phyloP scores from a whole-genome alignment of 2,329 filamentous ascomycete species.

The Sarocladium brachiariae region DNA sequence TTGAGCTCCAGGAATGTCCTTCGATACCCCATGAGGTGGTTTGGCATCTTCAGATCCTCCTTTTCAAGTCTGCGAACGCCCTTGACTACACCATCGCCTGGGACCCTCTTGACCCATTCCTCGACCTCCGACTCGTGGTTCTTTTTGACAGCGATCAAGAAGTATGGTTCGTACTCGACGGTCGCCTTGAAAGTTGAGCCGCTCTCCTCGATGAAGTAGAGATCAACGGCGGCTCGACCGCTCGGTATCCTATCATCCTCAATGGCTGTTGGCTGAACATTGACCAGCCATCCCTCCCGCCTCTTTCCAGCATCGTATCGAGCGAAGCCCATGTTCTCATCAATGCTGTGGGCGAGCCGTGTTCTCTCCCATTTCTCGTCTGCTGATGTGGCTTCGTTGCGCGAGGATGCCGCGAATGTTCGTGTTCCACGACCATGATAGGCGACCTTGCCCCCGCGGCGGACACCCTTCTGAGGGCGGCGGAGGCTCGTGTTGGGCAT shows the following conservation, averaged over 20 bases:
- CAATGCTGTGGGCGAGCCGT: conserved; percentile 77
- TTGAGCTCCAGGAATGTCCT: conserved; percentile 80
- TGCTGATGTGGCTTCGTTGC: conserved; percentile 78
- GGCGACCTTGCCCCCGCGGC: conserved; percentile 59
- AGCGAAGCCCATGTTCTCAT: conserved; percentile 90
- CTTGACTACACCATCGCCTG: conserved; percentile 76
- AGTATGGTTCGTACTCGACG: conserved; percentile 94
- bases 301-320: conserved; percentile 82
- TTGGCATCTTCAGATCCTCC: conserved; percentile 91
- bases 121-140: conserved; percentile 89
- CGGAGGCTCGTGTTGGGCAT: conserved; percentile 57
- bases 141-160: conserved; percentile 82
- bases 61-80: conserved; percentile 71
- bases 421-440: conserved; percentile 67
- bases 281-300: conserved; percentile 87
- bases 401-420: conserved; percentile 72
- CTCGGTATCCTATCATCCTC: conserved; percentile 78
- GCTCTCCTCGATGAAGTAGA: conserved; percentile 92
- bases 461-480: conserved; percentile 59
- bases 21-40: conserved; percentile 86
- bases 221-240: conserved; percentile 86
- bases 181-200: conserved; percentile 91
- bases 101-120: conserved; percentile 80
- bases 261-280: conserved; percentile 85
- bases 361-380: conserved; percentile 90